A percentile compares a stretch with the other conserved stretches of the same genome.
phyloP scores from a whole-genome alignment of 2,329 filamentous ascomycete species.

The Trichophyton benhamiae region DNA sequence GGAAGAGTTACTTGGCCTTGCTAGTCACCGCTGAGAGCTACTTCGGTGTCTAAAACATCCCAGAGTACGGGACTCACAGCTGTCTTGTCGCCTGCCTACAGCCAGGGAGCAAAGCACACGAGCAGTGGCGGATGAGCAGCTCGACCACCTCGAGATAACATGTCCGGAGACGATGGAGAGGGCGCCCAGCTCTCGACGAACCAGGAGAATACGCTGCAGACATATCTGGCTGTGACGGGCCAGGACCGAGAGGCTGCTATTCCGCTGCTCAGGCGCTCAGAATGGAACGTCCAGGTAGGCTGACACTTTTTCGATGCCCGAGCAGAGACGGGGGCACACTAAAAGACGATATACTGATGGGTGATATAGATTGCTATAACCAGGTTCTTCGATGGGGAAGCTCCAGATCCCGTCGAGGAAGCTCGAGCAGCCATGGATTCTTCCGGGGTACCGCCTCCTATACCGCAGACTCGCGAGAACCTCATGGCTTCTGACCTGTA shows the following conservation, averaged over 20 bases:
- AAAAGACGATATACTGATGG: no score
- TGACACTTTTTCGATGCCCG: background rate
- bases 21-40: no score
- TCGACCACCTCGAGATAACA: constrained; percentile 14
- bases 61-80: no score
- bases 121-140: background rate
- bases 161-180: constrained; percentile 36
- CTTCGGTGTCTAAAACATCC: no score
- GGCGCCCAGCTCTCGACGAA: constrained; percentile 58
- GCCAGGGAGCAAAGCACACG: no score
- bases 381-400: constrained; percentile 96
- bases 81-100: no score
- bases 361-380: constrained; percentile 70
- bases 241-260: constrained; percentile 67
- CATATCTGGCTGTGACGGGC: constrained; percentile 77
- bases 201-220: constrained; percentile 75
- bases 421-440: constrained; percentile 51
- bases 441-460: constrained; percentile 47
- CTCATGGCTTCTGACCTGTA: constrained; percentile 45
- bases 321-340: no score
- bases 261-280: constrained; percentile 65
- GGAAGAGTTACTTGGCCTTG: no score
- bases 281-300: constrained; percentile 85
- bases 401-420: constrained; percentile 67
- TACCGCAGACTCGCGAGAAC: constrained; percentile 58